Conservation (phyloP, 306 rosid species). For the Acacia crassicarpa region DNA sequence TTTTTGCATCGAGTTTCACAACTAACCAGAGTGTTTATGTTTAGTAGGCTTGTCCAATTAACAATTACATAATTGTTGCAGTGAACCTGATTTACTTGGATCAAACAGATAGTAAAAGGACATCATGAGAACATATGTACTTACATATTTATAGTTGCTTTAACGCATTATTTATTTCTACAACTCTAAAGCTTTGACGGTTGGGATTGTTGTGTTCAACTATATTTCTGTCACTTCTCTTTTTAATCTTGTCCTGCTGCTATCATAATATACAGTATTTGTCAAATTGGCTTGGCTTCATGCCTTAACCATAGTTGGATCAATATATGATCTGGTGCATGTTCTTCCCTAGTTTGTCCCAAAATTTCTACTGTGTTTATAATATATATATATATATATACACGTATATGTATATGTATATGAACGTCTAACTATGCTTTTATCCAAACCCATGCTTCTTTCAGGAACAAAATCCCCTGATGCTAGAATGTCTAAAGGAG, state of each 20-base stretch:
- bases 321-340: not conserved
- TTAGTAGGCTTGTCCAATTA: not conserved
- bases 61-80: not conserved
- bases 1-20: not conserved
- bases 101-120: not conserved
- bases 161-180: not conserved
- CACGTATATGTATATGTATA: not conserved
- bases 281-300: not conserved
- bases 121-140: not conserved
- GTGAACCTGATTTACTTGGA: not conserved
- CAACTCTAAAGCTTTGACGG: not conserved
- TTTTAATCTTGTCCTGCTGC: not conserved
- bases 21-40: too few species aligned
- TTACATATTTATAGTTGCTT: not conserved
- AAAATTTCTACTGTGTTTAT: not conserved
- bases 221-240: not conserved
- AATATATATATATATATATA: too few species aligned
- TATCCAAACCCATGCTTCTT: not conserved
- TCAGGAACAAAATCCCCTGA: not conserved
- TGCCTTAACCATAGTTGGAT: not conserved
- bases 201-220: not conserved
- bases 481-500: not conserved
- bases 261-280: not conserved
- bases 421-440: not conserved
- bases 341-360: not conserved